A percentile compares a stretch with the other conserved stretches of the same genome.
Evolutionary conservation across 305 asterid species (phyloP).

Genomic region (Fraxinus platypoda): DNA sequence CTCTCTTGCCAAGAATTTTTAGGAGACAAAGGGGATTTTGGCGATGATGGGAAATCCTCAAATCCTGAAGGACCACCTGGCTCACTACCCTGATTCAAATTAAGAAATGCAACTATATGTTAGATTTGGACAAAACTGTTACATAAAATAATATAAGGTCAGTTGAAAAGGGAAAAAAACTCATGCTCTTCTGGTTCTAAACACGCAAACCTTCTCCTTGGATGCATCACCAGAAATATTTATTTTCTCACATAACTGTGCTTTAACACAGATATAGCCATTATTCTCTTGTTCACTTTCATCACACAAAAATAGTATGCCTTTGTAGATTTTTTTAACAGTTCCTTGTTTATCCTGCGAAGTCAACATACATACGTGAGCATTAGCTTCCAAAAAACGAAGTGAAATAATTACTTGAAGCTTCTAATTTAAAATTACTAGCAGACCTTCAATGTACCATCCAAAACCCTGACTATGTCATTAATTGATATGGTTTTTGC

Average conservation of each 20-base stretch:
- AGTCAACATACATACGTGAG: slow-evolving; percentile 1
- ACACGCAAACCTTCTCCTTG: slow-evolving; percentile 60
- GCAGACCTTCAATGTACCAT: slow-evolving; percentile 81
- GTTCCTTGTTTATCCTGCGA: slow-evolving; percentile 82
- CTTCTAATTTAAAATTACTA: slow-evolving; percentile 15
- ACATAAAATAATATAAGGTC: not conserved
- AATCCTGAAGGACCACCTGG: slow-evolving; percentile 59
- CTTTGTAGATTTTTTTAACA: slow-evolving; percentile 78
- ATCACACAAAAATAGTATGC: slow-evolving; percentile 66
- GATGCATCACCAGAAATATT: slow-evolving; percentile 45
- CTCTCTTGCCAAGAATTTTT: slow-evolving; percentile 61
- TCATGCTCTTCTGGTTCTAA: not conserved
- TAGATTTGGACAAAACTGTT: slow-evolving; percentile 5
- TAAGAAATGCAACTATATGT: slow-evolving; percentile 12
- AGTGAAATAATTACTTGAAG: slow-evolving; percentile 16
- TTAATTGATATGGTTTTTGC: slow-evolving; percentile 59
- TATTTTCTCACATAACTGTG: slow-evolving; percentile 72
- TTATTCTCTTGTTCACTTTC: slow-evolving; percentile 61
- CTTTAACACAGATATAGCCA: slow-evolving; percentile 73
- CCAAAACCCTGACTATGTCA: slow-evolving; percentile 68
- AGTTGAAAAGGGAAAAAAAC: not conserved
- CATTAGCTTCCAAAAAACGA: slow-evolving; percentile 22
- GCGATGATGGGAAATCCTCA: slow-evolving; percentile 66
- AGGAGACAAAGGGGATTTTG: slow-evolving; percentile 75
- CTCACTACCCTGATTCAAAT: slow-evolving; percentile 51